Conservation (phyloP, 768 basidiomycete species). For the Mycena albidolilacea region DNA sequence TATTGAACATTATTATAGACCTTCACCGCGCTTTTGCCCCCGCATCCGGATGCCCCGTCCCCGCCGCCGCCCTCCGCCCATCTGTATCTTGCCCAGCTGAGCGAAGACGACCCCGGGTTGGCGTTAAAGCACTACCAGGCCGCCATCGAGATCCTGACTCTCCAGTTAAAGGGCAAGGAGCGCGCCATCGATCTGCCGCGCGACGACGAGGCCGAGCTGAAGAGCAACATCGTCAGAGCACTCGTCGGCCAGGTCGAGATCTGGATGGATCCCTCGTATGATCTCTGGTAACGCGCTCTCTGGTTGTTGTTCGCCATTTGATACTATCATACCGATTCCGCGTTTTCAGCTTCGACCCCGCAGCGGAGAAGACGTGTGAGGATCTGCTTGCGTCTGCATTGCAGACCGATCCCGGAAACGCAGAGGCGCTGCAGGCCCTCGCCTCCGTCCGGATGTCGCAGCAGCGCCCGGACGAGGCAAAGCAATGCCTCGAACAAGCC, state of each 20-base stretch:
- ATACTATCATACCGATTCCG: conserved; percentile 1
- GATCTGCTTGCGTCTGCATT: conserved; percentile 81
- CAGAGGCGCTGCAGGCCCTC: conserved; percentile 84
- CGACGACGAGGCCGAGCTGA: conserved; percentile 72
- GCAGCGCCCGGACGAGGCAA: conserved; percentile 86
- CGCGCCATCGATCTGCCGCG: conserved; percentile 57
- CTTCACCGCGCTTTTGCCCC: conserved; percentile 73
- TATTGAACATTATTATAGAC: conserved; percentile 58
- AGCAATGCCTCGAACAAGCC: conserved; percentile 73
- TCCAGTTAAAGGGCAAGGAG: conserved; percentile 83
- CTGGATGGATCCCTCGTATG: conserved; percentile 94
- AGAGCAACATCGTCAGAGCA: conserved; percentile 80
- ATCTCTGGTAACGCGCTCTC: conserved; percentile 79
- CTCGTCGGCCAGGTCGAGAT: conserved; percentile 93
- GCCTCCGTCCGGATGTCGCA: conserved; percentile 94
- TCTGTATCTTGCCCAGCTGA: conserved; percentile 91
- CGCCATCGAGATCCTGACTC: conserved; percentile 80
- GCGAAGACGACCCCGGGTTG: conserved; percentile 79
- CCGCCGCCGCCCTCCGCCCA: conserved; percentile 84
- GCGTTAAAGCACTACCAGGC: conserved; percentile 85
- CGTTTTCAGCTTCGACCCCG: conserved; percentile 78
- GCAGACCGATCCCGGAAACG: conserved; percentile 78
- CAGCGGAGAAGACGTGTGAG: conserved; percentile 88
- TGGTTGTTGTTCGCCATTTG: neutral
- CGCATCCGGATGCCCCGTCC: conserved; percentile 70